These are phyloP conservation scores for Mycosphaerella sp. DNA, from an alignment of 2,329 filamentous ascomycete species.

Conservation along the genomic window DNA sequence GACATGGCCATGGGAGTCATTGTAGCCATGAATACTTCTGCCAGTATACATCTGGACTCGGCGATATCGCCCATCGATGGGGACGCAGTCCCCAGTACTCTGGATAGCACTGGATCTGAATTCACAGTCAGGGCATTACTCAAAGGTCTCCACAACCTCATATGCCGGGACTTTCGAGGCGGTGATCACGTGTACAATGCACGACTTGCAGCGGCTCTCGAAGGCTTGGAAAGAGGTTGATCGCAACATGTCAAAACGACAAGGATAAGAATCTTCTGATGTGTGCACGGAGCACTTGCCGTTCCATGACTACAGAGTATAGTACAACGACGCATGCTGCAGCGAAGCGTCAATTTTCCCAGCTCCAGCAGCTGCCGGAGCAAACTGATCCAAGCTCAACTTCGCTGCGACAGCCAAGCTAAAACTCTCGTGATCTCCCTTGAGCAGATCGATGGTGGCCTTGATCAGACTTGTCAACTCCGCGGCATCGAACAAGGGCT, in stretches of 20 bases:
- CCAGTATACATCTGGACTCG: slow-evolving; percentile 15
- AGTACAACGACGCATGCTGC: slow-evolving; percentile 16
- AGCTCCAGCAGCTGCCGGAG: slow-evolving; percentile 13
- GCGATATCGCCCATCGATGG: slow-evolving; percentile 10
- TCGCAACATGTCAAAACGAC: not conserved
- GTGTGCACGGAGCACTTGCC: not conserved
- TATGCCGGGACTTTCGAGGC: slow-evolving; percentile 20
- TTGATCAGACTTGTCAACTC: slow-evolving; percentile 22
- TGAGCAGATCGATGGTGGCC: slow-evolving; percentile 23
- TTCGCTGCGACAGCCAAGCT: slow-evolving; percentile 21
- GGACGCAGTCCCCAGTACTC: slow-evolving; percentile 14
- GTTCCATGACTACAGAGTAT: slow-evolving; percentile 6
- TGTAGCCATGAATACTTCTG: slow-evolving; percentile 21
- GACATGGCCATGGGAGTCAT: slow-evolving; percentile 32
- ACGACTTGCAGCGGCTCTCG: slow-evolving; percentile 16
- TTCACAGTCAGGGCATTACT: slow-evolving; percentile 11
- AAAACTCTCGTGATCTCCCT: slow-evolving; percentile 26
- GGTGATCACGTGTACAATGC: slow-evolving; percentile 20
- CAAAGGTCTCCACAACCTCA: slow-evolving; percentile 14
- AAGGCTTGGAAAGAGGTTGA: slow-evolving; percentile 3
- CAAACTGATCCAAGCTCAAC: slow-evolving; percentile 20
- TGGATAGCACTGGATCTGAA: not conserved
- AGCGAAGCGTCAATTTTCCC: slow-evolving; percentile 21
- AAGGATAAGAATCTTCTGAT: not conserved
- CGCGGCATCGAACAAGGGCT: slow-evolving; percentile 24